Evolutionary conservation across 2,329 filamentous ascomycete genomes (phyloP), one percentile per base, ranked within the genome.

Genomic region (Ambrosiella xylebori): DNA sequence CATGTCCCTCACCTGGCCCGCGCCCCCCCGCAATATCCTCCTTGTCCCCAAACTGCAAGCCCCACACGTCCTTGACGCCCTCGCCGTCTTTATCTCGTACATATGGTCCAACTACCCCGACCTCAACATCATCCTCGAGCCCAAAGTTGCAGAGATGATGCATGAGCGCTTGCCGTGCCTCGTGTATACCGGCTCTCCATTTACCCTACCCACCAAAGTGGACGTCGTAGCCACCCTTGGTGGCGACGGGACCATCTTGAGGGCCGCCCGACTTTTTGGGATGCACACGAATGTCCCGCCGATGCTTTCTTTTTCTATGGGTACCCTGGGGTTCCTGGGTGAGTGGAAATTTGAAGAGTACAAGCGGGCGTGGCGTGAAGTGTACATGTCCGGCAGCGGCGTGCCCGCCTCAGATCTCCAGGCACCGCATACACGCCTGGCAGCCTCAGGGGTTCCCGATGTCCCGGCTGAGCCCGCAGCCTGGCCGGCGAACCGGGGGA

Each of bases 281-380:
- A 84, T 87, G 41, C 82, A 86, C 50, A 76, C 79, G 1, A 81
- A 82, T 49, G 91, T 98, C 0, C 93, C 93, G 0, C 93, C 93
- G 0, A 86, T 98, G 39, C 74, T 98, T 7, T 89, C 88, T 1
- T 98, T 98, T 67, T 95, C 89, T 67, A 96, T 98, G 88, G 93
- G 93, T 5, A 94, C 91, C 0, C 74, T 98, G 0, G 93, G 93
- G 0, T 98, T 98, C 64, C 73, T 98, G 7, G 90, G 91, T 13
- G 91, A 97, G 70, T 98, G 91, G 90, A 94, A 93, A 65, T 97
- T 97, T 67, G 76, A 77, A 6, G 90, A 97, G 65, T 88, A 94
- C 72, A 95, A 95, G 71, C 79, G 87, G 54, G 93, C 93, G 0
- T 95, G 94, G 73, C 76, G 88, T 54, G 88, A 96, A 67, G 88